Base-by-base conservation (phyloP, 2,329 filamentous ascomycete species). In the Didymella lethalis region DNA sequence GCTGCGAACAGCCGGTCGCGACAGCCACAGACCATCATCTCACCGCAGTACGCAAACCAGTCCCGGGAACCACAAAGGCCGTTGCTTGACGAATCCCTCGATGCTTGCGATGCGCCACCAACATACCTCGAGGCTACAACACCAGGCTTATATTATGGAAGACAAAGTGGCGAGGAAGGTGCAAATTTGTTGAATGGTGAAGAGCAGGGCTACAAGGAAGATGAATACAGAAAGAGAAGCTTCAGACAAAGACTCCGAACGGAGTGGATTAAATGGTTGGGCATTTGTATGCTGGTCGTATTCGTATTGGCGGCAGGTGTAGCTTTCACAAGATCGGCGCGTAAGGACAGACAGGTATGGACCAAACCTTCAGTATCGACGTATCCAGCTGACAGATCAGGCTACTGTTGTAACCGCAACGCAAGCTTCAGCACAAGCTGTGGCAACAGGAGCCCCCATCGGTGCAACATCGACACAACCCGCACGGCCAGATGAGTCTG, bases 51-150 rank as follows among this genome's bases (percentile, higher is more conserved):
- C 50, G 43, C 63, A 34, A 47, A 62, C 23, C 54, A 57, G 29
- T 63, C 68, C 45, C 62, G 58, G 28, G 64, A 71, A 25, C 59
- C 66, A 7, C 50, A 62, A 23, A 68, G 68, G 11, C 70, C 71
- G 7, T 57, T 72, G 23, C 34, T 74, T 7, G 71, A 71, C 16
- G 62, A 65, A 2, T 68, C 68, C 40, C 65, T 73, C 4, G 65
- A 67, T 7, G 63, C 71, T 45, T 64, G 64, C 18, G 61, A 64
- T 23, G 64, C 61, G 10, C 70, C 73, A 12, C 70, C 71, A 5
- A 72, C 63, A 16, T 76, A 76, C 53, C 64, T 76, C 0, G 74
- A 76, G 57, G 74, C 74, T 7, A 76, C 73, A 8, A 76, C 74
- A 3, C 73, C 74, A 31, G 64, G 65, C n/a, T 64, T 70, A 1